Conservation (phyloP, 2,329 filamentous ascomycete genomes). For the Claviceps maximensis region DNA sequence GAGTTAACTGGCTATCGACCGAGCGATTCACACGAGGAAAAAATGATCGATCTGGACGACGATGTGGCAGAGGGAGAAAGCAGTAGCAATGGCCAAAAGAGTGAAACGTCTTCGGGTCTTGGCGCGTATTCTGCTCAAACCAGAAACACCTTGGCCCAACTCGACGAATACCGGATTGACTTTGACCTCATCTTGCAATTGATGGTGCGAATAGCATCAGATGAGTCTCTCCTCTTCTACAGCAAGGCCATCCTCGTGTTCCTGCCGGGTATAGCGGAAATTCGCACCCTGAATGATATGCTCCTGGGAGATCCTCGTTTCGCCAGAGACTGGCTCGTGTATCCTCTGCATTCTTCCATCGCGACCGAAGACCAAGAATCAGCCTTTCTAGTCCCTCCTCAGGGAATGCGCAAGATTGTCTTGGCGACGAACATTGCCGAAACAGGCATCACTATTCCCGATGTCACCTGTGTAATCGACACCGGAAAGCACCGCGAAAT, state of each 20-base stretch:
- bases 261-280: conserved; percentile 87
- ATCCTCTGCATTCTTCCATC: conserved; percentile 86
- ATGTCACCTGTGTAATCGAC: conserved; percentile 93
- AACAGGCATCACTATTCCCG: conserved; percentile 95
- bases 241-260: conserved; percentile 93
- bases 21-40: conserved; percentile 31
- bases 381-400: conserved; percentile 75
- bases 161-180: conserved; percentile 87
- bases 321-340: conserved; percentile 65
- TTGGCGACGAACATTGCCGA: conserved; percentile 97
- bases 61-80: conserved; percentile 36
- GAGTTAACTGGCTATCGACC: conserved; percentile 67
- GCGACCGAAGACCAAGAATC: conserved; percentile 93
- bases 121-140: conserved; percentile 65
- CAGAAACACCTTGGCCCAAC: conserved; percentile 55
- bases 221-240: conserved; percentile 52
- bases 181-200: conserved; percentile 75
- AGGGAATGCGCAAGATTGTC: conserved; percentile 79
- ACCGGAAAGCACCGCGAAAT: conserved; percentile 96
- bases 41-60: conserved; percentile 50
- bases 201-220: conserved; percentile 60
- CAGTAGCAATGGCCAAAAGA: conserved; percentile 33
- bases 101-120: conserved; percentile 51
- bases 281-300: conserved; percentile 76
- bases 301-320: conserved; percentile 67